These are phyloP conservation scores for Colletotrichum lentis DNA, from an alignment of 2,329 filamentous ascomycete species.

Conservation along the genomic window DNA sequence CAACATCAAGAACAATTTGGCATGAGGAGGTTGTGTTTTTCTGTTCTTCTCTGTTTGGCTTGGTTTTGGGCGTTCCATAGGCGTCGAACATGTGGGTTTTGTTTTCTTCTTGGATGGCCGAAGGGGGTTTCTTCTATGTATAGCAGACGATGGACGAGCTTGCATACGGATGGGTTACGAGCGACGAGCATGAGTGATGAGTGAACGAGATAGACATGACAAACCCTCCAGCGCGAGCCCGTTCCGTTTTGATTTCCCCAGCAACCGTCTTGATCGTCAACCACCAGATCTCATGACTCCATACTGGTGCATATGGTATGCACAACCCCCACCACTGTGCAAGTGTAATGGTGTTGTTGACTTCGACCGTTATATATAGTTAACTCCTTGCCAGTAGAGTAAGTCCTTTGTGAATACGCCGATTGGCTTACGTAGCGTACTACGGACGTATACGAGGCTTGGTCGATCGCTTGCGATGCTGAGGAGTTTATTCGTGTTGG, in stretches of 20 bases:
- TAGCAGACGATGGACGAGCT: background rate
- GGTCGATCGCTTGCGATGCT: too few relatives aligned
- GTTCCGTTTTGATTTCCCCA: background rate
- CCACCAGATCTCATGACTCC: background rate
- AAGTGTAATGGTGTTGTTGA: too few relatives aligned
- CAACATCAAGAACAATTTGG: slow-evolving; percentile 57
- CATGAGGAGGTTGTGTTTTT: background rate
- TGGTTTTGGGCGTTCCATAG: background rate
- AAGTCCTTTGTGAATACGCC: too few relatives aligned
- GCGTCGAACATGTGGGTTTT: background rate
- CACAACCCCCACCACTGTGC: too few relatives aligned
- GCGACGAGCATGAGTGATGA: background rate
- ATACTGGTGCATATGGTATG: background rate
- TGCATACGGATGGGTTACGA: background rate
- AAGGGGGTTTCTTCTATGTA: background rate
- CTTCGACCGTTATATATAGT: too few relatives aligned
- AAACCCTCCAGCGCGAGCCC: background rate
- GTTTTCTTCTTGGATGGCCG: background rate
- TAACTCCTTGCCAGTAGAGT: too few relatives aligned
- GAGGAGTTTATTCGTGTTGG: background rate
- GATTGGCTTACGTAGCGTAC: too few relatives aligned
- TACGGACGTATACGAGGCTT: too few relatives aligned
- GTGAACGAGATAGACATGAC: background rate
- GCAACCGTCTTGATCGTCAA: background rate
- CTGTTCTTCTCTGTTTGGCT: background rate